Evolutionary conservation across 73 alveolate genomes (phyloP).

Genomic region (Paramecium sexaurelia): DNA sequence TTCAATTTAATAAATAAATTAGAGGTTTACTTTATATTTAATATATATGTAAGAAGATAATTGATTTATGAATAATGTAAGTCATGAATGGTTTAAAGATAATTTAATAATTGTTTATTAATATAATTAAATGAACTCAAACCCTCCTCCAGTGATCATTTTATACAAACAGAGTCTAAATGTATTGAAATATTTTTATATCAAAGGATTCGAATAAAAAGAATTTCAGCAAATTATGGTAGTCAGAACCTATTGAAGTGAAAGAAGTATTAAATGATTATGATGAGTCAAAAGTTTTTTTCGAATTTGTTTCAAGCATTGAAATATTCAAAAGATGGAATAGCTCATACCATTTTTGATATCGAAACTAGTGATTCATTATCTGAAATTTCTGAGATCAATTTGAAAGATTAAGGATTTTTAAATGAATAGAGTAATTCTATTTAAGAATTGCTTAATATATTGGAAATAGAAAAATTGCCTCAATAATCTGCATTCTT

Average conservation of each 20-base stretch:
- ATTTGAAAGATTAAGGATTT: background rate
- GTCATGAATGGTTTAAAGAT: background rate
- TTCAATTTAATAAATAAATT: background rate
- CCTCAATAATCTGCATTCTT: background rate
- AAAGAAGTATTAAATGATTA: background rate
- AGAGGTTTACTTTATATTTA: too few species aligned
- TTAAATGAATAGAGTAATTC: background rate
- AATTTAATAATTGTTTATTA: background rate
- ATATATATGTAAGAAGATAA: too few species aligned
- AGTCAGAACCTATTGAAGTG: conserved; percentile 37
- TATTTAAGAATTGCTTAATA: background rate
- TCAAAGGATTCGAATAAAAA: background rate
- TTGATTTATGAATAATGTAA: background rate
- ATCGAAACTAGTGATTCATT: background rate
- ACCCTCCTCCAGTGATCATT: conserved; percentile 44
- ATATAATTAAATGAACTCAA: conserved; percentile 4
- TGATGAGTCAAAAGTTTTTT: background rate
- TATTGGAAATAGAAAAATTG: background rate
- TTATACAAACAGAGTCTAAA: conserved; percentile 1
- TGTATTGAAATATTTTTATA: background rate
- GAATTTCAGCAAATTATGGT: conserved; percentile 10
- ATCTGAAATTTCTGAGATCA: background rate
- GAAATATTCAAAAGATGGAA: background rate
- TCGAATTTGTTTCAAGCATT: background rate
- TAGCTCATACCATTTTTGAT: background rate